These are phyloP conservation scores for Lepiota subincarnata DNA, from an alignment of 768 basidiomycete genomes.

Conservation along the genomic window DNA sequence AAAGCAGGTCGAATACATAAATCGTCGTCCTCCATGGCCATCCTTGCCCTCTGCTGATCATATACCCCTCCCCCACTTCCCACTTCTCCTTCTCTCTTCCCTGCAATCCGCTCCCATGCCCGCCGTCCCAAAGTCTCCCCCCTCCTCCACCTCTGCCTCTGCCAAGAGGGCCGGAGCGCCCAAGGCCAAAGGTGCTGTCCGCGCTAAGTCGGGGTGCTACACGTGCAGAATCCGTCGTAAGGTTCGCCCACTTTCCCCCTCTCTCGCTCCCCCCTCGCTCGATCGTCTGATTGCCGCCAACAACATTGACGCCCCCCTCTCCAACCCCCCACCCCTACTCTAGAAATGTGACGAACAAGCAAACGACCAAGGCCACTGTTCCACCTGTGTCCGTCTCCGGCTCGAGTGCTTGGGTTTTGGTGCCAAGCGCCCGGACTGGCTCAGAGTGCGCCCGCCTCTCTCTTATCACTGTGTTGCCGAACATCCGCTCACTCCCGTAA, in stretches of 20 bases:
- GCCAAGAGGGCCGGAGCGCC: constrained; percentile 37
- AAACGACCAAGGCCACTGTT: constrained; percentile 57
- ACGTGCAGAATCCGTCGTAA: constrained; percentile 85
- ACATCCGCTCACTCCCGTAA: constrained; percentile 11
- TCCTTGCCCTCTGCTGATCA: constrained; percentile 11
- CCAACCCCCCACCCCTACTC: not conserved
- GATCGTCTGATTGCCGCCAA: constrained; percentile 1
- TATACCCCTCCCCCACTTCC: constrained; percentile 4
- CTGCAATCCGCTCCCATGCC: constrained; percentile 25
- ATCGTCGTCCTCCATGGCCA: constrained; percentile 6
- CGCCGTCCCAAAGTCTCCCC: constrained; percentile 38
- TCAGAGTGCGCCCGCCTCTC: constrained; percentile 57
- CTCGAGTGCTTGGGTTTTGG: constrained; percentile 87
- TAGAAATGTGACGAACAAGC: constrained; percentile 85
- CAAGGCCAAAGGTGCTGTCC: constrained; percentile 76
- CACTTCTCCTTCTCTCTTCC: constrained; percentile 9
- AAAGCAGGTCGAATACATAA: constrained; percentile 2
- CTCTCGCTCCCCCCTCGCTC: constrained; percentile 11
- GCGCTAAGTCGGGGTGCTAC: constrained; percentile 87
- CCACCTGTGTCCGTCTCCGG: constrained; percentile 73
- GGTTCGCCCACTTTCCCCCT: constrained; percentile 37
- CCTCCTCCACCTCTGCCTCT: constrained; percentile 30
- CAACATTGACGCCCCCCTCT: constrained; percentile 2
- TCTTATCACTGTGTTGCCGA: not conserved
- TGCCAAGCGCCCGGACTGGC: constrained; percentile 80